These are phyloP conservation scores for Apodospora peruviana DNA, from an alignment of 495 filamentous ascomycete species.

Conservation along the genomic window DNA sequence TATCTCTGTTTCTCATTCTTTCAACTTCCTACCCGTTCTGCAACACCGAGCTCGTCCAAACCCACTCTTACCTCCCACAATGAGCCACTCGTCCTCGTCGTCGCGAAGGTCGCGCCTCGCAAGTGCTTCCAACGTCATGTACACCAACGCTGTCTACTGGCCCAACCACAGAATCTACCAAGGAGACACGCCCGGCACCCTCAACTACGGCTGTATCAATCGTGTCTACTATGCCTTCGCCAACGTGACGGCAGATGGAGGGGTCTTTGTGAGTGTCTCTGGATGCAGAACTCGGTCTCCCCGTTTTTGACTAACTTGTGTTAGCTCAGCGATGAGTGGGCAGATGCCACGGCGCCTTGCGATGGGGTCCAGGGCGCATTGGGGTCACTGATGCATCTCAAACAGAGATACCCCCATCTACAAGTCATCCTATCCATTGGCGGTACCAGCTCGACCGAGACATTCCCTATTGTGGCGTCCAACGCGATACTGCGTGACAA, in stretches of 20 bases:
- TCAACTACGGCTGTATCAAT: conserved; percentile 59
- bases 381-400: conserved; percentile 68
- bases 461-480: conserved; percentile 68
- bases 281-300: background rate
- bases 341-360: conserved; percentile 72
- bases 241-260: conserved; percentile 72
- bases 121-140: conserved; percentile 43
- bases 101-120: conserved; percentile 36
- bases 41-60: background rate
- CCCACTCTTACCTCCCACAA: conserved; percentile 9
- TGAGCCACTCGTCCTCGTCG: conserved; percentile 14
- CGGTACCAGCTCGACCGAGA: conserved; percentile 71
- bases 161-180: conserved; percentile 79
- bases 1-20: conserved; percentile 1
- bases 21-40: background rate
- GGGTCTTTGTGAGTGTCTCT: conserved; percentile 64
- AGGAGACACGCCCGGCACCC: conserved; percentile 68
- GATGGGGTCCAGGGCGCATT: conserved; percentile 75
- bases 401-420: conserved; percentile 67
- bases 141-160: conserved; percentile 81
- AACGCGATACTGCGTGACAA: conserved; percentile 55
- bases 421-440: conserved; percentile 83
- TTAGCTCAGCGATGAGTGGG: conserved; percentile 83
- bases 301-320: conserved; percentile 17
- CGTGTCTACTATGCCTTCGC: conserved; percentile 92